Percentiles rank a stretch among this genome's conserved stretches.
phyloP scores from a whole-genome alignment of 768 basidiomycete species.

The Tephrocybe sp. region DNA sequence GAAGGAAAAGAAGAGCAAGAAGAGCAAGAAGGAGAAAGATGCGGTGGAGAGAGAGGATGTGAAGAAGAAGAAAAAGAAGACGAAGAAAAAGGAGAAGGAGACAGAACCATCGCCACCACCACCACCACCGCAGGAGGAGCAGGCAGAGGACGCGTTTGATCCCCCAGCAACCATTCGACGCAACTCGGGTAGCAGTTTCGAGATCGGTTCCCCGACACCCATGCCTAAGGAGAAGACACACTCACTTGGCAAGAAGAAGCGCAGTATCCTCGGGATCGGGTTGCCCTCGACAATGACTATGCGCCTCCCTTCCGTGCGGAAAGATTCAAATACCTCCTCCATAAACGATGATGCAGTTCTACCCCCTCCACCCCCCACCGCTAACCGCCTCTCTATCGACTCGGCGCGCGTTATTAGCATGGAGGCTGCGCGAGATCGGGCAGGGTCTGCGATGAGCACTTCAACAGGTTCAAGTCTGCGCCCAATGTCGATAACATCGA shows the following conservation, averaged over 20 bases:
- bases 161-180: conserved; percentile 29
- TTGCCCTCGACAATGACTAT: conserved; percentile 49
- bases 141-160: not conserved
- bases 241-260: conserved; percentile 54
- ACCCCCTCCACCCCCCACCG: not conserved
- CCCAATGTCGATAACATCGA: conserved; percentile 37
- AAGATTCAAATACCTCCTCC: conserved; percentile 13
- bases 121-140: too few relatives aligned
- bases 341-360: not conserved
- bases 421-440: conserved; percentile 23
- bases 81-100: conserved; percentile 31
- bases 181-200: conserved; percentile 63
- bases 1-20: conserved; percentile 30
- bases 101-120: too few relatives aligned
- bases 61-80: conserved; percentile 14
- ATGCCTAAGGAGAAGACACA: conserved; percentile 30
- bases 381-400: conserved; percentile 37
- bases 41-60: conserved; percentile 21
- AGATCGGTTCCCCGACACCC: conserved; percentile 54
- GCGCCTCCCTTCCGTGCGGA: conserved; percentile 39
- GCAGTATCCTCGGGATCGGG: conserved; percentile 60
- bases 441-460: conserved; percentile 32
- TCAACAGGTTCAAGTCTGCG: conserved; percentile 42
- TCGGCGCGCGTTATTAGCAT: conserved; percentile 21
- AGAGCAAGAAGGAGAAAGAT: conserved; percentile 34